Base-by-base conservation (phyloP, 2,329 filamentous ascomycete genomes). In the Alternaria longipes region DNA sequence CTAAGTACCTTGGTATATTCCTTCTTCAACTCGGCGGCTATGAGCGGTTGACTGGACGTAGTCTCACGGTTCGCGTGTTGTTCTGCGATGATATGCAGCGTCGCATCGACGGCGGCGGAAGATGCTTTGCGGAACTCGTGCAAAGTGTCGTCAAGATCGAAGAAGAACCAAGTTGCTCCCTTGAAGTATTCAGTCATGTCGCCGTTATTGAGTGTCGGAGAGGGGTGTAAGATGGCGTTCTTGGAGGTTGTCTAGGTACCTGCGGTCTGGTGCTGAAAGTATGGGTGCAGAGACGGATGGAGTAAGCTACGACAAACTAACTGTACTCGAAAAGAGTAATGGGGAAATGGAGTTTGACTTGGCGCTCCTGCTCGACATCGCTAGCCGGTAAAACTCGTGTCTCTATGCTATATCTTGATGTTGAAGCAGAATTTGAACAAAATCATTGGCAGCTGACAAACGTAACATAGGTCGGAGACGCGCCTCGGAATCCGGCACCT, bases 141-240 rank as follows among this genome's bases (percentile, higher is more conserved):
- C 1, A 85, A 70, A 0, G 82, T 84, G 63, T 84, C 82, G 56
- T 84, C 82, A 6, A 85, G 78, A 41, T 84, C 83, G 54, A 85
- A 84, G 1, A 79, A 81, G 38, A 82, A 76, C 80, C 82, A 84
- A 26, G 34, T 59, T 14, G 60, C 49, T 14, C n/a, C 9, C 16
- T 44, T 41, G 9, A 51, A 8, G 14, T n/a, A 12, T 42, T 56
- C 34, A 38, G 1, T 26, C 12, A 36, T 50, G 8, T 22, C 8
- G 32, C 4, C 14, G 12, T 24, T 38, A 32, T n/a, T 20, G 36
- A 40, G 4, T 4, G 46, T 14, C 34, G 22, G 20, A 9, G n/a
- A 14, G 8, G 40, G 5, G 7, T 42, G 20, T 24, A 24, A 20
- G 12, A 6, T 24, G 12, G 6, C 12, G 40, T 24, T 42, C 24